Evolutionary conservation across 169 alveolate species (phyloP).

Genomic region (Perkinsus olseni): DNA sequence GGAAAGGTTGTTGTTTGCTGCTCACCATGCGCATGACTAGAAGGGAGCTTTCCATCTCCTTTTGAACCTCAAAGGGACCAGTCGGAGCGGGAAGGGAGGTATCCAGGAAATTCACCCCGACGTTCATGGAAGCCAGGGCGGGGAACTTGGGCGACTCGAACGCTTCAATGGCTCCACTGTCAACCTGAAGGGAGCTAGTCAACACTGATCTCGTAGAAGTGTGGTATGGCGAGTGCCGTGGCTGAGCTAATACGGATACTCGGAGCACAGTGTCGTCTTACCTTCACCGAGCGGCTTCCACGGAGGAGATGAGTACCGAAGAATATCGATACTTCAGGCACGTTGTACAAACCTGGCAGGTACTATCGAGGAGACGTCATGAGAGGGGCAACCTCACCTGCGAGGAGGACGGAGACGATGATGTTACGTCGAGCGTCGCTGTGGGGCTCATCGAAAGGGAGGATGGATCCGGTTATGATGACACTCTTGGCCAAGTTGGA

Average conservation of each 20-base stretch:
- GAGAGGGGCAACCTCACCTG: background rate
- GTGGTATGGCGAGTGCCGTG: no score
- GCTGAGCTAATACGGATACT: no score
- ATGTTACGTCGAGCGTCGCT: conserved; percentile 65
- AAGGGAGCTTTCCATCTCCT: background rate
- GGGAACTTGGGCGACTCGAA: background rate
- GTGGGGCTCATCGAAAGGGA: conserved; percentile 51
- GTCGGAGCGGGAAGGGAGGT: background rate
- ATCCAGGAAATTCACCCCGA: background rate
- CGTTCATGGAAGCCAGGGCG: background rate
- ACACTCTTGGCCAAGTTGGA: conserved; percentile 61
- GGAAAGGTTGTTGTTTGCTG: background rate
- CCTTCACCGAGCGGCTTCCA: conserved; percentile 56
- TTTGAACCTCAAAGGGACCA: background rate
- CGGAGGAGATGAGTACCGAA: conserved; percentile 53
- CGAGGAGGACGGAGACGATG: conserved; percentile 29
- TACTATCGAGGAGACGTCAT: background rate
- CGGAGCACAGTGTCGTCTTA: background rate
- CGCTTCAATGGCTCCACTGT: background rate
- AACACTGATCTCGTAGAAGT: no score
- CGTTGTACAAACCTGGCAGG: conserved; percentile 59
- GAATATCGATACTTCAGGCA: conserved; percentile 63
- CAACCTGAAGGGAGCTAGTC: background rate
- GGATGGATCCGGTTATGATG: conserved; percentile 64
- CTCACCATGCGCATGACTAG: background rate